Conservation (phyloP, 2,329 filamentous ascomycete genomes). For the Akanthomyces uredinophilus region DNA sequence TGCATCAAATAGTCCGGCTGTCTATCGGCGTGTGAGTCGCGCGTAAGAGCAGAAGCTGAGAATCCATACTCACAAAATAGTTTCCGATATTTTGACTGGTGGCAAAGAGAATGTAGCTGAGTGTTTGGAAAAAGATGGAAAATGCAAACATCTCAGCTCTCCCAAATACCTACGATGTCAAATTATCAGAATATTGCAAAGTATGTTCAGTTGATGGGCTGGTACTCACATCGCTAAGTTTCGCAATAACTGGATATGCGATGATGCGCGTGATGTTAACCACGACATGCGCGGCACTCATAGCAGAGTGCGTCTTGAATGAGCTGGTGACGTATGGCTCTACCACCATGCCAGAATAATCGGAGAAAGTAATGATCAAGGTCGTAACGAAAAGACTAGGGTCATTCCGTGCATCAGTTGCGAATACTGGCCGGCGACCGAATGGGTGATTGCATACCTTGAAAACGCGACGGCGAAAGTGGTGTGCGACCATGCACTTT, state of each 20-base stretch:
- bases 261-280: conserved; percentile 44
- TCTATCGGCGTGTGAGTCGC: conserved; percentile 16
- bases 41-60: accelerated
- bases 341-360: conserved; percentile 28
- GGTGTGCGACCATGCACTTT: neutral
- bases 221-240: conserved; percentile 44
- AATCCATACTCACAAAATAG: conserved; percentile 36
- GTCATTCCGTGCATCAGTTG: neutral
- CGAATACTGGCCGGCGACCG: neutral
- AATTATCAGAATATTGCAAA: neutral
- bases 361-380: conserved; percentile 27
- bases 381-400: conserved; percentile 27
- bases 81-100: conserved; percentile 47
- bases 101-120: conserved; percentile 54
- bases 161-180: conserved; percentile 40
- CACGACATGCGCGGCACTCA: conserved; percentile 44
- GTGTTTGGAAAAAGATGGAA: conserved; percentile 24
- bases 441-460: neutral
- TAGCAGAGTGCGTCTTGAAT: conserved; percentile 44
- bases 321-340: conserved; percentile 29
- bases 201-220: neutral
- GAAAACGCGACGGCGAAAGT: neutral
- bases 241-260: conserved; percentile 55
- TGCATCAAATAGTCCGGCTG: conserved; percentile 56
- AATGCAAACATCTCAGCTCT: conserved; percentile 48